Percentiles rank a stretch among this genome's conserved stretches.
Evolutionary conservation across 352 stramenopile genomes (phyloP).

Genomic region (Thraustotheca clavata): DNA sequence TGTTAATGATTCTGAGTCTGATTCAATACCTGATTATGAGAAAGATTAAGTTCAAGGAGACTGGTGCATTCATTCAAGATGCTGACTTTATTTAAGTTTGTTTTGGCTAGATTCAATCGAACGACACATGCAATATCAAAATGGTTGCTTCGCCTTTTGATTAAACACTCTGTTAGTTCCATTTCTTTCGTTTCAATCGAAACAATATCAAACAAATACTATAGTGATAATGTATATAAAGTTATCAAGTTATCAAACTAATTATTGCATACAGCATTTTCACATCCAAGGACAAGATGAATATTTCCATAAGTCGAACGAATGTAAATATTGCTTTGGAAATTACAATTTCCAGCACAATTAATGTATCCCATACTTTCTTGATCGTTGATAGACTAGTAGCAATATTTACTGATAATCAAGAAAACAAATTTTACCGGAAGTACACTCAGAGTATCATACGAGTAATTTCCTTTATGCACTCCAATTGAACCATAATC

Average conservation of each 20-base stretch:
- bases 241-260: neutral
- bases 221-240: neutral
- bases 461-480: constrained; percentile 44
- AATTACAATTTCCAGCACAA: constrained; percentile 55
- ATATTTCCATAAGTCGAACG: constrained; percentile 50
- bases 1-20: neutral
- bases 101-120: constrained; percentile 48
- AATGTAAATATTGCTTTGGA: constrained; percentile 54
- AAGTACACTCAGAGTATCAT: constrained; percentile 32
- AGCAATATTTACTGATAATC: neutral
- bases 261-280: constrained; percentile 19
- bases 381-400: neutral
- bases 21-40: constrained; percentile 36
- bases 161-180: constrained; percentile 50
- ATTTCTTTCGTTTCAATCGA: constrained; percentile 22
- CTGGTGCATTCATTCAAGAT: constrained; percentile 41
- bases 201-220: neutral
- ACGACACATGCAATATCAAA: constrained; percentile 64
- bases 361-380: constrained; percentile 64
- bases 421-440: constrained; percentile 23
- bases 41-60: constrained; percentile 47
- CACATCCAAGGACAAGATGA: constrained; percentile 57
- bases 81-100: constrained; percentile 30
- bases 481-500: constrained; percentile 51
- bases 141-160: constrained; percentile 67